A percentile compares a stretch with the other conserved stretches of the same genome.
Conservation (phyloP, 2,329 filamentous ascomycete species). For the Ilyonectria mors-panacis region DNA sequence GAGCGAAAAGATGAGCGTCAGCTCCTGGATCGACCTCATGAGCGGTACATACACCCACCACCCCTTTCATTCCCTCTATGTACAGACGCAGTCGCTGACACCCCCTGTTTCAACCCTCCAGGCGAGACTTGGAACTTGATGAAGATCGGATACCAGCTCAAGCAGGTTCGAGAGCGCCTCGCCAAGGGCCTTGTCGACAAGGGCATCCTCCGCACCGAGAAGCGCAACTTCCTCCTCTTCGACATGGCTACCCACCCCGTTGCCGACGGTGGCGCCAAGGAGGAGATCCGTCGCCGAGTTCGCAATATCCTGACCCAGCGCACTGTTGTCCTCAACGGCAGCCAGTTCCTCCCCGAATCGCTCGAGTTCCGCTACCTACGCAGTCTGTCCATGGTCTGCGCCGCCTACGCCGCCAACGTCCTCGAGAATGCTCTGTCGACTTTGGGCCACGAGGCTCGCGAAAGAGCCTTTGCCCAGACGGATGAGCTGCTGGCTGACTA, state of each 20-base stretch:
- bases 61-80: conserved; percentile 29
- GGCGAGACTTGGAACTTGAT: conserved; percentile 99
- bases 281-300: conserved; percentile 94
- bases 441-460: conserved; percentile 92
- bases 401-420: conserved; percentile 97
- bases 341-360: conserved; percentile 92
- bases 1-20: conserved; percentile 99
- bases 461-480: conserved; percentile 96
- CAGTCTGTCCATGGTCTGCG: conserved; percentile 96
- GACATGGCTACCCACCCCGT: conserved; percentile 99
- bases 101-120: conserved; percentile 57
- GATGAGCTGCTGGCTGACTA: conserved; percentile 97
- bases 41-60: conserved; percentile 75
- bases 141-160: conserved; percentile 99
- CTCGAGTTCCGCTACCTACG: conserved; percentile 94
- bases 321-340: conserved; percentile 89
- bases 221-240: conserved; percentile 99
- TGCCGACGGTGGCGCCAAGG: conserved; percentile 95
- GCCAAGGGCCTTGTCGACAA: conserved; percentile 99
- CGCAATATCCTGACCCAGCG: conserved; percentile 93
- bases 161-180: conserved; percentile 97
- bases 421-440: conserved; percentile 97
- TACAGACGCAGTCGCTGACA: conserved; percentile 34
- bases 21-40: conserved; percentile 99
- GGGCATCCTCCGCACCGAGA: conserved; percentile 97